These are phyloP conservation scores for Chimonanthus salicifolius DNA, from an alignment of 164 flowering plant genomes.

Conservation along the genomic window DNA sequence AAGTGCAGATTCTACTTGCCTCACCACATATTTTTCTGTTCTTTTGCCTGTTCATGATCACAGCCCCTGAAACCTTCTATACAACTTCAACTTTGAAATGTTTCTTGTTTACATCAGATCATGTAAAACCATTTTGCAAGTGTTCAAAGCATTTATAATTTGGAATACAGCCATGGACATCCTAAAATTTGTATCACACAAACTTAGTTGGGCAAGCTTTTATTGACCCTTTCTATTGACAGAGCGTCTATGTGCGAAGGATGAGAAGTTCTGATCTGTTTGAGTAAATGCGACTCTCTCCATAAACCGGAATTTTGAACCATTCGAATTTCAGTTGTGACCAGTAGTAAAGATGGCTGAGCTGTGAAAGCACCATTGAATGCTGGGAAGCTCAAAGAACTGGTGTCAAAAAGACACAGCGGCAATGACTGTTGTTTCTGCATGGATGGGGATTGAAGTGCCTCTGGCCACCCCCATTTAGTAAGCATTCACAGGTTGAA, in stretches of 20 bases:
- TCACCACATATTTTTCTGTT: neutral
- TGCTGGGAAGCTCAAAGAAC: neutral
- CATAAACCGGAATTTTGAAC: neutral
- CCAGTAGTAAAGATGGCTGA: neutral
- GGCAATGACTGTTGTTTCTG: neutral
- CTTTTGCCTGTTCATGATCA: neutral
- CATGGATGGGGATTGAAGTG: neutral
- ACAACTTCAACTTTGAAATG: neutral
- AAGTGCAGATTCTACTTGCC: neutral
- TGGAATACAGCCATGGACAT: neutral
- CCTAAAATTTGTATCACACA: neutral
- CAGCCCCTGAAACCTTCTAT: no score
- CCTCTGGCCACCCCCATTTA: slow-evolving; percentile 3
- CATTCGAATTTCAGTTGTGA: neutral
- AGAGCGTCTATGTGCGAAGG: slow-evolving; percentile 60
- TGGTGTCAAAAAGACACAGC: neutral
- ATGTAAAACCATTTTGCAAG: neutral
- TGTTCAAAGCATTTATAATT: neutral
- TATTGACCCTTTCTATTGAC: slow-evolving; percentile 11
- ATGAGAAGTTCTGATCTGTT: slow-evolving; percentile 16
- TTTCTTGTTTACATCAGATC: no score
- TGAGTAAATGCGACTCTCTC: neutral
- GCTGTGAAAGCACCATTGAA: neutral
- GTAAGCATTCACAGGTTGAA: neutral
- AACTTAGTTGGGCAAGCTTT: neutral